Base-by-base conservation (phyloP, 2,329 filamentous ascomycete species). In the Aspergillus chevalieri region DNA sequence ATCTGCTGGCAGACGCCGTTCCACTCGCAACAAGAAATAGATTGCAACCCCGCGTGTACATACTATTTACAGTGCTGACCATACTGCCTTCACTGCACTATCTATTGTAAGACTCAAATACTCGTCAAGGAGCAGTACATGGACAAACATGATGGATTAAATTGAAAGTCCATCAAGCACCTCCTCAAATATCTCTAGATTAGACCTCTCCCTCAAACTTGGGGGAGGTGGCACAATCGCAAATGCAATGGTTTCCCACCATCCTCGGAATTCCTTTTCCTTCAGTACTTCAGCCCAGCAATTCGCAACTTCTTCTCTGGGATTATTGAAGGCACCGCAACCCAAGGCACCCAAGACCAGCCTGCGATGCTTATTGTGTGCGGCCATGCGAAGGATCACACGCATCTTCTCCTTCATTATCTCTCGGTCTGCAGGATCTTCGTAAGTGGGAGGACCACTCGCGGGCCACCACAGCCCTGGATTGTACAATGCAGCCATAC, bases 261-360 rank as follows among this genome's bases (percentile, higher is more conserved):
- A 85, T 1, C 81, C 80, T 36, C 66, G 58, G 55, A 86, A 86
- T 67, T 88, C 84, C 0, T 53, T 34, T 60, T 87, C 82, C 26
- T 61, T 50, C 48, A 87, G 67, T 30, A 86, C 82, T 58, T 82
- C 77, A 24, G 71, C 62, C 76, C 84, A 89, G 56, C 82, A 83
- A 30, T 68, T 51, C 2, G 80, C 83, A n/a, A 88, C 79, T 52
- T 82, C 81, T 28, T 70, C 66, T 0, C 74, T 74, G 7, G 85
- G 85, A 61, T 87, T 86, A 0, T 57, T 58, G 62, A 86, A 87
- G 0, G 78, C 83, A 3, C 85, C 85, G 57, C 85, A 89, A 0
- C 85, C 85, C 45, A 89, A 61, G 0, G 85, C 84, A 0, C 85
- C 85, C 1, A 89, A 72, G 4, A 89, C 80, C 7, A 89, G 66